Conservation (phyloP, 805 yeast genomes). For the Kluyveromyces aestuarii region DNA sequence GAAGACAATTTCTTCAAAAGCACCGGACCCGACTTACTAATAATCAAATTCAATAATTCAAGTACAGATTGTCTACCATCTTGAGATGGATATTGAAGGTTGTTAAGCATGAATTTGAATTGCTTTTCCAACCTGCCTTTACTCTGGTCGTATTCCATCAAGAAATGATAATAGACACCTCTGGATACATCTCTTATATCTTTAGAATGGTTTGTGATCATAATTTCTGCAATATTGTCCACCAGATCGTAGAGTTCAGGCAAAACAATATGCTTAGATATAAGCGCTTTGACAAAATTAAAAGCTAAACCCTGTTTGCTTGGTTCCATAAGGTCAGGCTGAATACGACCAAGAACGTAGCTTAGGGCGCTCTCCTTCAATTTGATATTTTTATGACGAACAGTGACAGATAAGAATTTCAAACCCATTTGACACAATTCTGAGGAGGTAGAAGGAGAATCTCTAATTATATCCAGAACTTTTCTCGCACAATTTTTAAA, state of each 20-base stretch:
- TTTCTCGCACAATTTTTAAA: conserved; percentile 55
- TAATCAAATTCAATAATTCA: conserved; percentile 69
- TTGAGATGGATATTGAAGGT: conserved; percentile 75
- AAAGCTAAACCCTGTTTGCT: conserved; percentile 82
- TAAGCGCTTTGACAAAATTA: conserved; percentile 69
- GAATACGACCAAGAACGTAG: conserved; percentile 59
- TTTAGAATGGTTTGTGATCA: conserved; percentile 82
- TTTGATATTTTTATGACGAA: conserved; percentile 60
- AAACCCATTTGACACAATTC: conserved; percentile 76
- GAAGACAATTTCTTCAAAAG: conserved; percentile 52
- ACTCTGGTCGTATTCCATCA: conserved; percentile 94
- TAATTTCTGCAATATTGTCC: conserved; percentile 69
- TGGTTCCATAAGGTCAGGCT: conserved; percentile 87
- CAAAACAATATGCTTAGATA: conserved; percentile 60
- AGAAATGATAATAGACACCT: conserved; percentile 70
- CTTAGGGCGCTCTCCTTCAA: conserved; percentile 65
- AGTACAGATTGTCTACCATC: conserved; percentile 83
- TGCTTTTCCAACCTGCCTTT: conserved; percentile 75
- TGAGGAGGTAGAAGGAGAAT: conserved; percentile 66
- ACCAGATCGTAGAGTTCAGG: conserved; percentile 88
- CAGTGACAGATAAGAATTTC: conserved; percentile 60
- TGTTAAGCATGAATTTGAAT: conserved; percentile 69
- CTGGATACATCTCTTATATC: conserved; percentile 81
- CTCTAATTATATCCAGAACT: conserved; percentile 55
- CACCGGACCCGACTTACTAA: conserved; percentile 54